phyloP scores from a whole-genome alignment of 176 grass and related monocot genomes.

The Lolium perenne region DNA sequence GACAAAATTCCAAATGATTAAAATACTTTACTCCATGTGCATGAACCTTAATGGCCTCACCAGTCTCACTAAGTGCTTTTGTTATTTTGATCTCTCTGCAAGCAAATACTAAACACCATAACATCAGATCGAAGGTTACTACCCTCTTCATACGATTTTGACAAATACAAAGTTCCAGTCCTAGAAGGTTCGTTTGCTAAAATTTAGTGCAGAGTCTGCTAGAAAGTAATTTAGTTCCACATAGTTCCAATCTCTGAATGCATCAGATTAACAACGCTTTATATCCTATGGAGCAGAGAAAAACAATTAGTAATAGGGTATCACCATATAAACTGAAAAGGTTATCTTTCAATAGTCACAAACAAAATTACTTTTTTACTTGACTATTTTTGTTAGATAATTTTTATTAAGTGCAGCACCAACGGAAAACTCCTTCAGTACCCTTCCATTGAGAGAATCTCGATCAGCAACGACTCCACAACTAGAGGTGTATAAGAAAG shows the following conservation, averaged over 20 bases:
- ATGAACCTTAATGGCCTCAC: background rate
- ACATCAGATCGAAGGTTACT: background rate
- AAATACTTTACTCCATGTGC: background rate
- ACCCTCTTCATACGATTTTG: background rate
- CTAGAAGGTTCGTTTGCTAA: background rate
- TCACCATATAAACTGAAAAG: background rate
- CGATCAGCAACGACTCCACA: background rate
- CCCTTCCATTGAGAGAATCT: too few relatives aligned
- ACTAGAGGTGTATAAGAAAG: background rate
- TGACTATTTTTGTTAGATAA: background rate
- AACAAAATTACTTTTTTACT: background rate
- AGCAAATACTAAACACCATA: background rate
- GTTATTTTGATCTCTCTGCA: background rate
- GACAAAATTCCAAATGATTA: background rate
- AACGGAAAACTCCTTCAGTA: background rate
- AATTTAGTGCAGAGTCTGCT: background rate
- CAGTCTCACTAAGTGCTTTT: background rate
- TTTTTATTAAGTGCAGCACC: background rate
- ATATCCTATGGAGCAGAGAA: background rate
- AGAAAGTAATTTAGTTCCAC: background rate
- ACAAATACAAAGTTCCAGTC: background rate
- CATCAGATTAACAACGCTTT: background rate
- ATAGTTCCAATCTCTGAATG: background rate
- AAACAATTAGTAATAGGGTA: background rate
- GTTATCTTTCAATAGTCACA: background rate